These are phyloP conservation scores for Eustoma russellianum DNA, from an alignment of 257 asterid genomes.

Conservation along the genomic window DNA sequence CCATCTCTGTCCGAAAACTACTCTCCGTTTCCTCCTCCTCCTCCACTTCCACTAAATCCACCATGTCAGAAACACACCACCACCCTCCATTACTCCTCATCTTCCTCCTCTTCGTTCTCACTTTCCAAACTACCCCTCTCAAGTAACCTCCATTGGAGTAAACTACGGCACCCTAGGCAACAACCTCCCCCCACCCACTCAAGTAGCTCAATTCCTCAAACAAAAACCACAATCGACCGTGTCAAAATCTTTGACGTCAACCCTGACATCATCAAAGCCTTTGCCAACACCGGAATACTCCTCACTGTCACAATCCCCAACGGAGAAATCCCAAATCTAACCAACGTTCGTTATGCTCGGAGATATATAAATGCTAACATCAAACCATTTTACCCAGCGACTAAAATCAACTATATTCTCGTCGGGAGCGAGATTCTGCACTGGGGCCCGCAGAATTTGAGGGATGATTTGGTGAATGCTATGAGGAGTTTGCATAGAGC, in stretches of 20 bases:
- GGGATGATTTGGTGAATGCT: conserved; percentile 66
- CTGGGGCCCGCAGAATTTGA: conserved; percentile 74
- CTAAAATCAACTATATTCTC: conserved; percentile 56
- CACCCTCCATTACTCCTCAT: conserved; percentile 12
- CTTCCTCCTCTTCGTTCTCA: conserved; percentile 20
- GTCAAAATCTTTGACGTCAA: conserved; percentile 68
- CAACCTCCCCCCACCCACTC: conserved; percentile 74
- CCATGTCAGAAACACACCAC: conserved; percentile 10
- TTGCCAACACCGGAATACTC: conserved; percentile 57
- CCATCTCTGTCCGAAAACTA: no score
- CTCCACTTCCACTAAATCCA: conserved; percentile 6
- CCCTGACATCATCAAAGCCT: conserved; percentile 77
- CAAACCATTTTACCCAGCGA: conserved; percentile 52
- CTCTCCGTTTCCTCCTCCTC: no score
- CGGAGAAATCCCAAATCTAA: conserved; percentile 60
- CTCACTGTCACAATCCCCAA: conserved; percentile 83
- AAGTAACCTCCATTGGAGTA: conserved; percentile 57
- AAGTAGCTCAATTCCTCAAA: conserved; percentile 68
- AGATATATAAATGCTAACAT: conserved; percentile 47
- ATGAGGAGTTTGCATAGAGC: conserved; percentile 53
- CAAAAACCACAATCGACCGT: conserved; percentile 60
- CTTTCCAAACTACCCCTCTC: conserved; percentile 15
- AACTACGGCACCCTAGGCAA: conserved; percentile 87
- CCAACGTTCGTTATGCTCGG: conserved; percentile 35
- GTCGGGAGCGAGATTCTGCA: conserved; percentile 87